Evolutionary conservation across 192 early-diverging fungal species (phyloP).

Genomic region (Coemansia interrupta): DNA sequence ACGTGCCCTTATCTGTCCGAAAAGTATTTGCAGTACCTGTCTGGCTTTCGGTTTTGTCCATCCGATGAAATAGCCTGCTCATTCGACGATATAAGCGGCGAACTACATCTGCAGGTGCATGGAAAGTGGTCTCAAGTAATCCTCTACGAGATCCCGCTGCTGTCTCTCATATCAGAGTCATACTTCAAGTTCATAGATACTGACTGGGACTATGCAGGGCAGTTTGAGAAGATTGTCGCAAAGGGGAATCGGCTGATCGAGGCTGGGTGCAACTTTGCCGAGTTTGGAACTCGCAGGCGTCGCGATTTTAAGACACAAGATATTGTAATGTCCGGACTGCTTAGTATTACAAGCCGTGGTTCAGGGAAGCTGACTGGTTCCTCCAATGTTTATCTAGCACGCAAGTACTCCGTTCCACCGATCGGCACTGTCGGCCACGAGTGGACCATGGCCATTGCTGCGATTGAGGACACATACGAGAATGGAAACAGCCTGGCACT

Average conservation of each 20-base stretch:
- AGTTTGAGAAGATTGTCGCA: slow-evolving; percentile 49
- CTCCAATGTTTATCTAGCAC: slow-evolving; percentile 70
- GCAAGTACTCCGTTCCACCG: slow-evolving; percentile 42
- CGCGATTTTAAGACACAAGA: slow-evolving; percentile 65
- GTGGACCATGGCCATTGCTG: slow-evolving; percentile 73
- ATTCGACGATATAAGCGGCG: slow-evolving; percentile 12
- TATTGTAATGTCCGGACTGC: slow-evolving; percentile 56
- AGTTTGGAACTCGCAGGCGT: slow-evolving; percentile 74
- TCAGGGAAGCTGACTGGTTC: slow-evolving; percentile 60
- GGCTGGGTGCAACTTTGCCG: slow-evolving; percentile 66
- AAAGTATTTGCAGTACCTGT: slow-evolving; percentile 60
- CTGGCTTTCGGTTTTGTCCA: slow-evolving; percentile 55
- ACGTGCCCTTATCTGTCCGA: slow-evolving; percentile 57
- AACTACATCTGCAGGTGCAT: slow-evolving; percentile 51
- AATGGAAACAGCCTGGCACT: slow-evolving; percentile 62
- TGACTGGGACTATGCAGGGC: slow-evolving; percentile 65
- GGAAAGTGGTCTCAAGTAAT: slow-evolving; percentile 71
- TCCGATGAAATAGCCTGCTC: slow-evolving; percentile 11
- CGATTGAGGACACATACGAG: slow-evolving; percentile 57
- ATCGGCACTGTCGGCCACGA: slow-evolving; percentile 65
- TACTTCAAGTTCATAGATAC: slow-evolving; percentile 66
- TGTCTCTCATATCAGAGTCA: slow-evolving; percentile 67
- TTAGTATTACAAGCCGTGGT: slow-evolving; percentile 12
- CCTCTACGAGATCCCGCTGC: slow-evolving; percentile 70
- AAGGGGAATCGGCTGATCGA: slow-evolving; percentile 56